Conservation (phyloP, 2,329 filamentous ascomycete species). For the Colletotrichum sansevieriae region DNA sequence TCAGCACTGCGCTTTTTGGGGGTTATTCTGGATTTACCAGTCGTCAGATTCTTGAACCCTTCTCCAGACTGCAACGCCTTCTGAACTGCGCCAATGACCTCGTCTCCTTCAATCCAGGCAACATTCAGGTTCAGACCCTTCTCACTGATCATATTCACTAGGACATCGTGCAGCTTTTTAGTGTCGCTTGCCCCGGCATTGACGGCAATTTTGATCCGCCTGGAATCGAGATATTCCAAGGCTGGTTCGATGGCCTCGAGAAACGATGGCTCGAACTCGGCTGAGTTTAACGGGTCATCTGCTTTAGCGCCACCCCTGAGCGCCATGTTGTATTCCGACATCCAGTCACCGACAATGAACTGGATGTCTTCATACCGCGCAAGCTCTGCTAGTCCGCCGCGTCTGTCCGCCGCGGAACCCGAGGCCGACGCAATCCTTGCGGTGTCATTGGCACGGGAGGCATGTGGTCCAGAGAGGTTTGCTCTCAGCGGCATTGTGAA, state of each 20-base stretch:
- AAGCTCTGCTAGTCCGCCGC: constrained; percentile 45
- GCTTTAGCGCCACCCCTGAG: constrained; percentile 52
- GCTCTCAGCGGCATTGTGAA: constrained; percentile 7
- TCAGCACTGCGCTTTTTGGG: not conserved
- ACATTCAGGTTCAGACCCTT: constrained; percentile 50
- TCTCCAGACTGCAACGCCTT: constrained; percentile 27
- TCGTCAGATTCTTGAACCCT: constrained; percentile 32
- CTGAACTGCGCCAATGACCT: constrained; percentile 49
- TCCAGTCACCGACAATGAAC: constrained; percentile 56
- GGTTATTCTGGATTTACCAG: not conserved
- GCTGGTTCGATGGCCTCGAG: constrained; percentile 58
- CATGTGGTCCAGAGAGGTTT: not conserved
- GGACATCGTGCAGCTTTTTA: constrained; percentile 48
- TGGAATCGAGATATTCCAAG: constrained; percentile 52
- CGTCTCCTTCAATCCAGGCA: constrained; percentile 55
- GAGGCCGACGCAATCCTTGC: constrained; percentile 50
- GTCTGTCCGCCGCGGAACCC: constrained; percentile 45
- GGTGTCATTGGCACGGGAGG: constrained; percentile 7
- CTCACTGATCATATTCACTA: constrained; percentile 48
- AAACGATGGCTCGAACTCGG: constrained; percentile 51
- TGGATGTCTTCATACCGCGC: constrained; percentile 48
- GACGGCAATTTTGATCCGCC: constrained; percentile 53
- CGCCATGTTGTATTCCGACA: constrained; percentile 65
- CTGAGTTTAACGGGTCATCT: constrained; percentile 20
- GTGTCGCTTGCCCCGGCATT: constrained; percentile 58